Evolutionary conservation across 192 early-diverging fungal genomes (phyloP).

Genomic region (Podochytrium sp.): DNA sequence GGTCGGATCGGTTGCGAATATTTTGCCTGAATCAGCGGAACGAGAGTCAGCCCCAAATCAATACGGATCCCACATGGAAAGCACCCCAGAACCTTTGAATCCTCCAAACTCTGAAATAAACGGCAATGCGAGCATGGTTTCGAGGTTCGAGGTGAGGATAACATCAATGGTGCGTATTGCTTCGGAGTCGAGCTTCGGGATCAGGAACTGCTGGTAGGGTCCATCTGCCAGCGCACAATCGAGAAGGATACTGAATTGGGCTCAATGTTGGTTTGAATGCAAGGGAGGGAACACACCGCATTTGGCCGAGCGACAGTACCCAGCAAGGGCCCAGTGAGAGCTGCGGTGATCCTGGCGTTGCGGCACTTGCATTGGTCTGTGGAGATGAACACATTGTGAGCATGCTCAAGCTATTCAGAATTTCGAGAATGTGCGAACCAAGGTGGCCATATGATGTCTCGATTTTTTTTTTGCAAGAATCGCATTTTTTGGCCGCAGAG

Average conservation of each 20-base stretch:
- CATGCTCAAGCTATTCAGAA: too few relatives aligned
- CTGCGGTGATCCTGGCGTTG: too few relatives aligned
- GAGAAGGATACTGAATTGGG: conserved; percentile 8
- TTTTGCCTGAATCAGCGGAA: conserved; percentile 3
- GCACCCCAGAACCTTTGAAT: conserved; percentile 15
- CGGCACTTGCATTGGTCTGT: too few relatives aligned
- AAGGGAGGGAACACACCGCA: neutral
- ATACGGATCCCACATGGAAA: too few relatives aligned
- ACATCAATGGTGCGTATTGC: neutral
- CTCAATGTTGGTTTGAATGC: too few relatives aligned
- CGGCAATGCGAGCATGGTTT: neutral
- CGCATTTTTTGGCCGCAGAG: too few relatives aligned
- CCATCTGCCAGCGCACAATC: conserved; percentile 8
- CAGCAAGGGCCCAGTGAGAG: neutral
- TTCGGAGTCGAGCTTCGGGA: neutral
- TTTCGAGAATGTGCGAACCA: too few relatives aligned
- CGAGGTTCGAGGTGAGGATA: conserved; percentile 11
- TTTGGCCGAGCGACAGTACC: neutral
- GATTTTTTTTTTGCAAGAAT: too few relatives aligned
- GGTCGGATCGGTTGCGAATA: conserved; percentile 20
- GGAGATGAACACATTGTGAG: too few relatives aligned
- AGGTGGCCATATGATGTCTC: too few relatives aligned
- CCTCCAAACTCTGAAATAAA: conserved; percentile 5
- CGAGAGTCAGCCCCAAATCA: too few relatives aligned
- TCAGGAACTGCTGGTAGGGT: neutral